These are phyloP conservation scores for Aspergillus vadensis DNA, from an alignment of 2,329 filamentous ascomycete species.

Conservation along the genomic window DNA sequence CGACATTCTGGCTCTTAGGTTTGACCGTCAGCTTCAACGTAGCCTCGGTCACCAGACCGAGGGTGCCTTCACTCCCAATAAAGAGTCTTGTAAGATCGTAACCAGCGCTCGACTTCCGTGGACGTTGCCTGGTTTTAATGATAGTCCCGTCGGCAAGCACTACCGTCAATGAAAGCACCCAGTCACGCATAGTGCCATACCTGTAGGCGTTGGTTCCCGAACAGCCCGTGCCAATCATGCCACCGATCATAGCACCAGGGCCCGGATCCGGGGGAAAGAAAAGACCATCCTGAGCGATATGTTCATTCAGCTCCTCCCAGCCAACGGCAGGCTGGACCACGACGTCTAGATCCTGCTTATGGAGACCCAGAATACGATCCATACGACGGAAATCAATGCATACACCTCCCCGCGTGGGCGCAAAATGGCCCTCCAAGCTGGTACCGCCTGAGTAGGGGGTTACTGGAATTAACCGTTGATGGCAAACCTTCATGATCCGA, in stretches of 20 bases:
- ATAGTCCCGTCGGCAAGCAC: constrained; percentile 88
- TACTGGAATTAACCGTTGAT: constrained; percentile 76
- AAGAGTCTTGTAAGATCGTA: constrained; percentile 90
- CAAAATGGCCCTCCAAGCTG: constrained; percentile 85
- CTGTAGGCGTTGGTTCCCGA: constrained; percentile 85
- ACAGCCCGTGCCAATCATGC: constrained; percentile 58
- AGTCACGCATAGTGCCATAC: constrained; percentile 93
- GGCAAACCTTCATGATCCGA: constrained; percentile 86
- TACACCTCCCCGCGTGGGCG: constrained; percentile 77
- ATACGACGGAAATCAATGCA: constrained; percentile 85
- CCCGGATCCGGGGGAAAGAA: constrained; percentile 94
- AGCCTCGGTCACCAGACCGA: constrained; percentile 88
- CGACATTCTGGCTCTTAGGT: constrained; percentile 77
- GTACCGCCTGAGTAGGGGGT: constrained; percentile 87
- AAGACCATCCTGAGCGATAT: constrained; percentile 69
- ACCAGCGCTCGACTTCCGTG: constrained; percentile 85
- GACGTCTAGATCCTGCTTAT: constrained; percentile 76
- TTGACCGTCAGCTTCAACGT: constrained; percentile 82
- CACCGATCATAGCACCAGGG: constrained; percentile 88
- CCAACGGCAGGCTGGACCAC: constrained; percentile 79
- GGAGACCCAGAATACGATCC: constrained; percentile 75
- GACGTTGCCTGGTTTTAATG: constrained; percentile 84
- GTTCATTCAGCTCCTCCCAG: constrained; percentile 83
- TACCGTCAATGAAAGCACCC: constrained; percentile 84
- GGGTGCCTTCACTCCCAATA: constrained; percentile 87